Percentiles rank a stretch among this genome's conserved stretches.
phyloP scores from a whole-genome alignment of 176 grass and related monocot genomes.

The Hsuehochloa calcarea region DNA sequence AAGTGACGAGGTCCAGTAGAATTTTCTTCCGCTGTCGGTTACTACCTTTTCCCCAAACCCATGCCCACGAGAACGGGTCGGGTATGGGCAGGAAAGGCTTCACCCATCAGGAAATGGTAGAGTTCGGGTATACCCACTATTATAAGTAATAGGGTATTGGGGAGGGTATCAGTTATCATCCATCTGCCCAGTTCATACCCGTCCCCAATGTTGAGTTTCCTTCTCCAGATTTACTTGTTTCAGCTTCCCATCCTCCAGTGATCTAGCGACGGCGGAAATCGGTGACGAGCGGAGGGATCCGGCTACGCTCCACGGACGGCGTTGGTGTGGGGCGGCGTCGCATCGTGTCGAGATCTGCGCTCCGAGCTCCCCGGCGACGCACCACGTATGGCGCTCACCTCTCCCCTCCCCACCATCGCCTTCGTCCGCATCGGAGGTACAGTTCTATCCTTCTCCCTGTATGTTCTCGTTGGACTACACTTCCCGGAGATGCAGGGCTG shows the following conservation, averaged over 20 bases:
- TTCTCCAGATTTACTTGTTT: not conserved
- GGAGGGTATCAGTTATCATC: not conserved
- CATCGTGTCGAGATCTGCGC: too few species aligned
- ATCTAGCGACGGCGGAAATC: not conserved
- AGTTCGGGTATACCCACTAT: not conserved
- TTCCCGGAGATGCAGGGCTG: conserved; percentile 30
- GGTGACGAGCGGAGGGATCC: too few species aligned
- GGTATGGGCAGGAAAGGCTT: not conserved
- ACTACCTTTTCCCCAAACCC: too few species aligned
- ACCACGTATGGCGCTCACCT: too few species aligned
- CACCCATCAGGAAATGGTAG: not conserved
- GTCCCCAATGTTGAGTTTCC: not conserved
- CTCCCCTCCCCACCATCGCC: too few species aligned
- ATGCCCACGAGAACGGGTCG: not conserved
- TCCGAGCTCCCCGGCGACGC: too few species aligned
- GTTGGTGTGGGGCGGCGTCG: too few species aligned
- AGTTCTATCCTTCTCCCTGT: not conserved
- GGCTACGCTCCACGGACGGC: too few species aligned
- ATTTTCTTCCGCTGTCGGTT: too few species aligned
- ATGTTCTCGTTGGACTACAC: not conserved
- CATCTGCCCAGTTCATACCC: not conserved
- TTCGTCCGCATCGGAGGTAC: not conserved
- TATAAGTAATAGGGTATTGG: not conserved
- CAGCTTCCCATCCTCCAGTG: not conserved
- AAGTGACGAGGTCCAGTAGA: too few species aligned